Conservation (phyloP, 2,329 filamentous ascomycete genomes). For the Magnaporthales sp. region DNA sequence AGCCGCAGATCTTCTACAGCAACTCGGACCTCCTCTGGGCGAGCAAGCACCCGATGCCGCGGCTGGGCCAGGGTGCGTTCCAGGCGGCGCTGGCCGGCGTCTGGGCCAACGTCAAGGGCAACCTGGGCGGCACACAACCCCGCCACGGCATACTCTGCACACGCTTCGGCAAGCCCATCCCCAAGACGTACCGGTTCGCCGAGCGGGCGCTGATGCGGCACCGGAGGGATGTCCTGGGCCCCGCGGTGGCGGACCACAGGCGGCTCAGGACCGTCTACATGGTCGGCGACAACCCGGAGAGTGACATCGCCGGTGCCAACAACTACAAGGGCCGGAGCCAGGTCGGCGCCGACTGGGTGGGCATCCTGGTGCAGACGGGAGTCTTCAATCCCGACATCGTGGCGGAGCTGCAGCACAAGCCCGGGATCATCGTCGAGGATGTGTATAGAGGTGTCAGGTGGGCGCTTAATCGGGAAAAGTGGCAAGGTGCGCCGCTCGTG, state of each 20-base stretch:
- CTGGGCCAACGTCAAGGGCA: slow-evolving; percentile 64
- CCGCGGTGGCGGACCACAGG: slow-evolving; percentile 5
- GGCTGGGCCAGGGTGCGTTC: slow-evolving; percentile 88
- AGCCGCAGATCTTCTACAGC: slow-evolving; percentile 74
- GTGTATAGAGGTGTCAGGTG: slow-evolving; percentile 20
- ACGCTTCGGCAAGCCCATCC: slow-evolving; percentile 68
- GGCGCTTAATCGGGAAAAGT: slow-evolving; percentile 21
- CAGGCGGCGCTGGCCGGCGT: slow-evolving; percentile 72
- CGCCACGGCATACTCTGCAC: slow-evolving; percentile 40
- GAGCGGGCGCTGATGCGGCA: slow-evolving; percentile 62
- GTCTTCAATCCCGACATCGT: slow-evolving; percentile 17
- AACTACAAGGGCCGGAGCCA: slow-evolving; percentile 49
- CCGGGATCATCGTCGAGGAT: slow-evolving; percentile 17
- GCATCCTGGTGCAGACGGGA: slow-evolving; percentile 22
- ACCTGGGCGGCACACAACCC: slow-evolving; percentile 45
- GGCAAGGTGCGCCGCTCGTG: slow-evolving; percentile 5
- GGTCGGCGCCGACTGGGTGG: slow-evolving; percentile 38
- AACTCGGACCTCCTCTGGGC: slow-evolving; percentile 91
- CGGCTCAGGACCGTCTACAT: slow-evolving; percentile 76
- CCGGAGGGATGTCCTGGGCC: slow-evolving; percentile 36
- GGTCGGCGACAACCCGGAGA: slow-evolving; percentile 85
- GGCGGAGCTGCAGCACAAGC: slow-evolving; percentile 14
- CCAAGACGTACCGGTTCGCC: slow-evolving; percentile 73
- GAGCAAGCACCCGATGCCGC: slow-evolving; percentile 72
- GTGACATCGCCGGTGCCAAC: slow-evolving; percentile 84